phyloP scores from a whole-genome alignment of 2,329 filamentous ascomycete genomes.

The Fusarium poae region DNA sequence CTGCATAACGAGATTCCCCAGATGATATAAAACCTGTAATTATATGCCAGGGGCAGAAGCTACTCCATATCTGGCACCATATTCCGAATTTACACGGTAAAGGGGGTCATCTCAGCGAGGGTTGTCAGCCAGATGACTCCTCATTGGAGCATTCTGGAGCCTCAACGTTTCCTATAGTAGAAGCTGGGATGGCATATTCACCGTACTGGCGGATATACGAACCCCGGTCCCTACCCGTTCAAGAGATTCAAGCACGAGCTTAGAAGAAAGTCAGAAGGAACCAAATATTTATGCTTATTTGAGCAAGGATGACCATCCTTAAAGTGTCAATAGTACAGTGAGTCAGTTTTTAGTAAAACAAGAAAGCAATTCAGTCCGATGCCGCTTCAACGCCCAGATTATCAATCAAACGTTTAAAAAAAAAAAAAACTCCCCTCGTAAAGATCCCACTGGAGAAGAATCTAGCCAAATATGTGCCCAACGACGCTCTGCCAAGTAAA shows the following conservation, averaged over 20 bases:
- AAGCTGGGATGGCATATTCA: slow-evolving; percentile 20
- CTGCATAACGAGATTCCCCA: slow-evolving; percentile 12
- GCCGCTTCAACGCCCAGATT: slow-evolving; percentile 30
- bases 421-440: slow-evolving; percentile 28
- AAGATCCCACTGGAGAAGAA: slow-evolving; percentile 14
- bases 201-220: slow-evolving; percentile 10
- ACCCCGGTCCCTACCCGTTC: neutral
- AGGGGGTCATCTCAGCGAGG: neutral
- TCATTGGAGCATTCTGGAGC: slow-evolving; percentile 23
- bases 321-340: slow-evolving; percentile 12
- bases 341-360: slow-evolving; percentile 17
- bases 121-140: slow-evolving; percentile 7
- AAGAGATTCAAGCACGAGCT: slow-evolving; percentile 1
- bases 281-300: slow-evolving; percentile 34
- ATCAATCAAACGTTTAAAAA: slow-evolving; percentile 8
- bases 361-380: slow-evolving; percentile 18
- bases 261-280: slow-evolving; percentile 2
- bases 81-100: neutral
- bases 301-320: slow-evolving; percentile 24
- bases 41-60: slow-evolving; percentile 23
- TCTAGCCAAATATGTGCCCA: slow-evolving; percentile 8
- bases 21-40: slow-evolving; percentile 32
- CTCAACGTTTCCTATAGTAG: slow-evolving; percentile 15
- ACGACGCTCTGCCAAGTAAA: slow-evolving; percentile 19
- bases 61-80: slow-evolving; percentile 20